Evolutionary conservation across 2,329 filamentous ascomycete species (phyloP), one percentile per base, ranked within the genome.

Genomic region (Venturia effusa): DNA sequence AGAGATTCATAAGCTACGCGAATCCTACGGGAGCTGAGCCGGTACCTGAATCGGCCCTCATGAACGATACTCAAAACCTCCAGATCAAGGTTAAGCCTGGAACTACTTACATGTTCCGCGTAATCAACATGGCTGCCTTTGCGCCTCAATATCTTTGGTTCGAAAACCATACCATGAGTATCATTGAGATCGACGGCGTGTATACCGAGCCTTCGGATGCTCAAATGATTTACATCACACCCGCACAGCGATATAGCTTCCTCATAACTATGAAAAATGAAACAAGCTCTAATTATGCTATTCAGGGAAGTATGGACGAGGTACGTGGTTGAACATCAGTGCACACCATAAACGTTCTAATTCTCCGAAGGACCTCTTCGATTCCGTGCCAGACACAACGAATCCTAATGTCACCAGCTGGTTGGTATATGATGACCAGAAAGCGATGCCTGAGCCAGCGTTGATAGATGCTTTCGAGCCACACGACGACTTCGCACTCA

Each of bases 401-500:
- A 88, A 93, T 71, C 86, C 83, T 0, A 86, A 85, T 65, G 81
- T 80, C 0, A 83, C 81, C 0, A 79, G 79, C 17, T 83, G 78
- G 79, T 75, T 86, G 1, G 75, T 83, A 1, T 86, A 85, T 65
- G 78, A 85, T 64, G 74, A 79, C 4, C 67, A 70, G 0, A 78
- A 79, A 59, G 71, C 74, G 0, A 74, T 79, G 57, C 80, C 78
- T 5, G 71, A 78, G 0, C 78, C 89, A 0, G 79, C 81, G 0
- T 65, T 79, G 0, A 71, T 92, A 3, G 79, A 87, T 55, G 81
- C 83, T 15, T 85, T 90, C 59, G 75, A 86, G 30, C 82, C 86
- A 1, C 86, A 88, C 65, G 90, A 96, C 69, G 92, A 96, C 71
- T 84, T 88, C 67, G 80, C 75, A 0, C 81, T 96, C 0, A 80